Base-by-base conservation (phyloP, 140 eudicot species). In the Oenanthe javanica region DNA sequence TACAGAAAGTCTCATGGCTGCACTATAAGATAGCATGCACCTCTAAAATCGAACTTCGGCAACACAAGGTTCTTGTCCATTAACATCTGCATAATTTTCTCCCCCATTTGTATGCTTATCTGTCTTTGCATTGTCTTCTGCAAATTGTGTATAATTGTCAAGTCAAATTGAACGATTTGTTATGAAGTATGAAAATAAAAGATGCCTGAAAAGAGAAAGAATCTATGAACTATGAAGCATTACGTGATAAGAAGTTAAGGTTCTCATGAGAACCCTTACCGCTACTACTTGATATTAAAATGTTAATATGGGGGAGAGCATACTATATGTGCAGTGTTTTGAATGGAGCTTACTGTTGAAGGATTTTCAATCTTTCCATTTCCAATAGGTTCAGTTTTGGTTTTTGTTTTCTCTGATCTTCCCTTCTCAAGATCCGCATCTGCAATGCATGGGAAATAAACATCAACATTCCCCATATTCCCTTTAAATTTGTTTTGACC, bases 81-180 rank as follows among this genome's bases (percentile, higher is more conserved):
- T 79, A 93, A 75, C 78, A 90, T 85, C 81, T 88, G 96, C 90
- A 89, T 88, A 81, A 84, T 80, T 73, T 88, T 89, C 61, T 87
- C 91, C 79, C 93, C 91, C 80, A 87, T 84, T 51, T 91, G 91
- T 59, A 86, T 86, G 89, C 90, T 88, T 57, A 86, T 81, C 46
- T 88, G 92, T 82, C 90, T 88, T 86, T 84, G 95, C 72, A 91
- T 64, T 63, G 88, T 81, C 79, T 83, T 91, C 97, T 91, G 89
- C 72, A 80, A 81, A 70, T 77, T 67, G 76, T 9, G 42, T 75
- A 47, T 15, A 19, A 48, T 67, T 42, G 42, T 61, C 46, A 61
- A 36, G 67, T 76, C 77, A 12, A 25, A 57, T 49, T 45, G 18
- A 49, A 61, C 79, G 43, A 45, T 36, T 76, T 40, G 25, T 48